Evolutionary conservation across 1,284 basidiomycete species (phyloP), one percentile per base, ranked within the genome.

Genomic region (Cutaneotrichosporon cyanovorans): DNA sequence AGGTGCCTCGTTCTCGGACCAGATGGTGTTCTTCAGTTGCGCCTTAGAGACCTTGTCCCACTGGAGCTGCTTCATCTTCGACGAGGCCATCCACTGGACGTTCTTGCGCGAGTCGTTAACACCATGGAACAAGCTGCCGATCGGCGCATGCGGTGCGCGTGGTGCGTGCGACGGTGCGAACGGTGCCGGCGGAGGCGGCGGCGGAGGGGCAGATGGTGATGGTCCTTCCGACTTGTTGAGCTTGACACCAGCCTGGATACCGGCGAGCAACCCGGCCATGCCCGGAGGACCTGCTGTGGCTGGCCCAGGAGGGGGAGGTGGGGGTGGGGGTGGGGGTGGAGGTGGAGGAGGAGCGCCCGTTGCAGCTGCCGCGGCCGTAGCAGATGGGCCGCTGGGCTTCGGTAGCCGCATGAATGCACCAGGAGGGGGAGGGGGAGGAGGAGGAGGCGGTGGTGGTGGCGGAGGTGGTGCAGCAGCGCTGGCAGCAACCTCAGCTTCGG

Each of bases 61-160:
- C 65, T 98, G 93, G 40, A 98, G 76, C 70, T 97, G 91, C 72
- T 97, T 97, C 87, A 97, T 92, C 75, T 91, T 90, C 42, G 81
- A 84, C 51, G 79, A 82, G 1, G 92, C 88, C 40, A 87, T 84
- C 43, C 90, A 80, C 2, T 81, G 75, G 58, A 96, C 80, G 61
- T 89, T 87, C 71, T 97, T 96, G 42, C 91, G 83, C 8, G 65
- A 65, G 30, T 71, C 69, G 40, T 63, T 64, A 45, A 48, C 47
- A 32, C 63, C 62, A 42, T 64, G 58, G 28, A 66, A 55, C 5
- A 68, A 44, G 10, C 66, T 49, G n/a, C 66, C 43, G 41, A 69
- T 39, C 28, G 64, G 55, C 4, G 59, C 60, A 16, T 63, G 57
- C 9, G 68, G 66, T 4, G 66, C 65, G 10, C 66, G 59, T 19